phyloP scores from a whole-genome alignment of 2,329 filamentous ascomycete genomes.

The Epichloe elymi region DNA sequence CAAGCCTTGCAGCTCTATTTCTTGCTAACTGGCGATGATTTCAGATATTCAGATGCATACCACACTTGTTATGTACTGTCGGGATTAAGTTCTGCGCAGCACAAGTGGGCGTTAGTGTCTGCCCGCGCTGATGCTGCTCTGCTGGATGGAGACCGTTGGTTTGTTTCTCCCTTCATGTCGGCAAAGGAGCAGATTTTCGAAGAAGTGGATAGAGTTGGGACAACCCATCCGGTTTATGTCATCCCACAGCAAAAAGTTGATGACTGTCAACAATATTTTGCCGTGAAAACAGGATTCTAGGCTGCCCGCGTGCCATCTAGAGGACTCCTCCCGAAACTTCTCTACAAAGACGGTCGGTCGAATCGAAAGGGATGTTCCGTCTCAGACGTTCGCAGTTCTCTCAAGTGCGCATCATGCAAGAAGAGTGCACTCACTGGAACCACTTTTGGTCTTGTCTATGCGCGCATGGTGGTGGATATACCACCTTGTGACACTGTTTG shows the following conservation, averaged over 20 bases:
- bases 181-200: constrained; percentile 52
- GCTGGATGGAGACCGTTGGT: constrained; percentile 29
- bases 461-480: background rate
- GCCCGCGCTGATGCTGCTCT: constrained; percentile 20
- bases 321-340: background rate
- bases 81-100: constrained; percentile 71
- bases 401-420: background rate
- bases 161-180: constrained; percentile 35
- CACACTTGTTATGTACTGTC: constrained; percentile 87
- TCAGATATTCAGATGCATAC: constrained; percentile 68
- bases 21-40: constrained; percentile 2
- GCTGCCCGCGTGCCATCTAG: background rate
- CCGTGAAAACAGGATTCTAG: constrained; percentile 43
- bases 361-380: background rate
- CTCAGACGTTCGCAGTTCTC: background rate
- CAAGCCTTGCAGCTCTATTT: no score
- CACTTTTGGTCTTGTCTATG: background rate
- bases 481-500: background rate
- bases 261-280: constrained; percentile 52
- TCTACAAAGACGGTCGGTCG: background rate
- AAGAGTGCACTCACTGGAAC: background rate
- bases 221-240: constrained; percentile 75
- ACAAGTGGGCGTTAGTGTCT: constrained; percentile 41
- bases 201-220: constrained; percentile 52
- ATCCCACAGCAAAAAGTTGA: constrained; percentile 61